phyloP scores from a whole-genome alignment of 2,329 filamentous ascomycete species.

The Ophiognomonia clavigignenti-juglandacearum region DNA sequence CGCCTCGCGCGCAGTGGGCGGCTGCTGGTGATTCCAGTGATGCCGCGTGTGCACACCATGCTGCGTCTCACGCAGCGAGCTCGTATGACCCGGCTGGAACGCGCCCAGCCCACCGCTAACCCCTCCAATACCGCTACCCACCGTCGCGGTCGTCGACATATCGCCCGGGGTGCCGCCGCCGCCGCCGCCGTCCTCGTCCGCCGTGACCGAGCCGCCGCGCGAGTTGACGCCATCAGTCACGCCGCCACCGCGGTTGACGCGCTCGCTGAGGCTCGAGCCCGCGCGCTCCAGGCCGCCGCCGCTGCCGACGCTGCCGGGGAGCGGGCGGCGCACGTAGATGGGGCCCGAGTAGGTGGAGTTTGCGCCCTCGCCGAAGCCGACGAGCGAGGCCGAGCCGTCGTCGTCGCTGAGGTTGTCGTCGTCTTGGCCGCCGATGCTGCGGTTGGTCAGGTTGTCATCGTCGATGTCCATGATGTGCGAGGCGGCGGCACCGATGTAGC shows the following conservation, averaged over 20 bases:
- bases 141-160: no score
- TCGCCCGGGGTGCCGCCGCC: neutral
- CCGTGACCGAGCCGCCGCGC: conserved; percentile 27
- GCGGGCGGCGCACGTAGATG: conserved; percentile 54
- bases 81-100: conserved; percentile 29
- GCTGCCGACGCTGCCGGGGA: conserved; percentile 30
- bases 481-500: conserved; percentile 41
- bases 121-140: conserved; percentile 30
- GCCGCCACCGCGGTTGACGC: conserved; percentile 36
- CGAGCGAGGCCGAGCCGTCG: conserved; percentile 75
- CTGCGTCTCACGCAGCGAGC: conserved; percentile 32
- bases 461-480: conserved; percentile 52
- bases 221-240: conserved; percentile 60
- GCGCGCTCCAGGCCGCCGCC: conserved; percentile 40
- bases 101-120: conserved; percentile 46
- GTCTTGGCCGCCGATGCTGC: conserved; percentile 44
- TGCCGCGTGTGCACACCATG: conserved; percentile 18
- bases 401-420: conserved; percentile 79
- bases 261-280: conserved; percentile 48
- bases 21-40: conserved; percentile 26
- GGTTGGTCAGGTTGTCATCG: conserved; percentile 35
- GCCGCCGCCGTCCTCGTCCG: conserved; percentile 50
- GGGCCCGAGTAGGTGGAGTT: conserved; percentile 79
- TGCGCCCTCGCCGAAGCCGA: conserved; percentile 90
- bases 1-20: conserved; percentile 40